These are phyloP conservation scores for Cenchrus americanus DNA, from an alignment of 176 grass and related monocot genomes.

Conservation along the genomic window DNA sequence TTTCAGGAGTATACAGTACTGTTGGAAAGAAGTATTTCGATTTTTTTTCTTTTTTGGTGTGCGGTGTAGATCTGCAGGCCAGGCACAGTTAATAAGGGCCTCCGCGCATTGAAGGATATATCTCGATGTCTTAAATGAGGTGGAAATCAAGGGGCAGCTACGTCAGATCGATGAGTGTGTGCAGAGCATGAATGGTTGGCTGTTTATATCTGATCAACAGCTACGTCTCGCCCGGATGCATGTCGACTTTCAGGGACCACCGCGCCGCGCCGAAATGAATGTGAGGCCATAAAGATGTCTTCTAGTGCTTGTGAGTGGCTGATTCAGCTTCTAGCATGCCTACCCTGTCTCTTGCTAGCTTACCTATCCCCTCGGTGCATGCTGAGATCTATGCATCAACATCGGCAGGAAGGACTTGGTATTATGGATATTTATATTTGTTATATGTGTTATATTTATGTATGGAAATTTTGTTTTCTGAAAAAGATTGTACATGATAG, in stretches of 20 bases:
- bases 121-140: constrained; percentile 34
- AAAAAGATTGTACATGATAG: too few relatives aligned
- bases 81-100: not conserved
- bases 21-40: not conserved
- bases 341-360: constrained; percentile 1
- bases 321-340: not conserved
- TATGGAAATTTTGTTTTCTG: too few relatives aligned
- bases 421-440: too few relatives aligned
- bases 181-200: constrained; percentile 1
- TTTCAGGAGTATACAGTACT: constrained; percentile 36
- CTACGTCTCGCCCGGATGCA: constrained; percentile 40
- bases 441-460: too few relatives aligned
- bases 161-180: not conserved
- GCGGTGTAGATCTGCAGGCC: constrained; percentile 34
- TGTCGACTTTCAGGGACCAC: constrained; percentile 33
- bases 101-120: constrained; percentile 12
- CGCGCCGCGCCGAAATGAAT: constrained; percentile 14
- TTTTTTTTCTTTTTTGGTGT: constrained; percentile 5
- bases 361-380: not conserved
- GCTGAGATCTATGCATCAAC: not conserved
- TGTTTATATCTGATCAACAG: constrained; percentile 24
- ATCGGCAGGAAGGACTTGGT: too few relatives aligned
- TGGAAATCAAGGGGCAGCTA: constrained; percentile 38
- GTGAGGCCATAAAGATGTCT: constrained; percentile 23
- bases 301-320: constrained; percentile 31